Evolutionary conservation across 345 rosid species (phyloP).

Genomic region (Carallia pectinifolia): DNA sequence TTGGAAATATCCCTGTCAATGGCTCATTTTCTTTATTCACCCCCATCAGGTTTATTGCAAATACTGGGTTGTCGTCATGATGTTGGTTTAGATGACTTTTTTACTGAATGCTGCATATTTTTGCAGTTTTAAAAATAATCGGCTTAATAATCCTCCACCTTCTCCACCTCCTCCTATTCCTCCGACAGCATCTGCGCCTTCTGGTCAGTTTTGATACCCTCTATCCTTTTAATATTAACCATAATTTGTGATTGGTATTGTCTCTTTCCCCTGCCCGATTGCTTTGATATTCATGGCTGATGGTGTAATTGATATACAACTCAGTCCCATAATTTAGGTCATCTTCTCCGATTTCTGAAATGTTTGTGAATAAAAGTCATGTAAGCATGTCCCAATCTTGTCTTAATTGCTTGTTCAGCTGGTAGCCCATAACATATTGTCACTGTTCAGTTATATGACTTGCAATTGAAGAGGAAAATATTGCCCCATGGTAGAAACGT

Average conservation of each 20-base stretch:
- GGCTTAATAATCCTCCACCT: slow-evolving; percentile 16
- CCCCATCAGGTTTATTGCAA: slow-evolving; percentile 57
- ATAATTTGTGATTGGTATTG: slow-evolving; percentile 1
- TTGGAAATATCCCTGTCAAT: slow-evolving; percentile 63
- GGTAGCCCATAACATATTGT: too few species aligned
- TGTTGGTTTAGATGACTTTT: slow-evolving; percentile 13
- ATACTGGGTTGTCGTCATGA: slow-evolving; percentile 6
- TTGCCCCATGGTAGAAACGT: too few species aligned
- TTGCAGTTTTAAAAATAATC: slow-evolving; percentile 62
- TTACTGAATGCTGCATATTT: slow-evolving; percentile 28
- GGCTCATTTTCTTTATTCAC: slow-evolving; percentile 85
- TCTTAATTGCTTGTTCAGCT: too few species aligned
- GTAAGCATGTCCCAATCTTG: too few species aligned
- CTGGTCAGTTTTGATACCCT: slow-evolving; percentile 46
- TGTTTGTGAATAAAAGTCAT: too few species aligned
- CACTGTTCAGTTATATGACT: too few species aligned
- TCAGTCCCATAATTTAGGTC: too few species aligned
- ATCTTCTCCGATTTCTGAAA: too few species aligned
- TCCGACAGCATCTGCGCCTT: slow-evolving; percentile 30
- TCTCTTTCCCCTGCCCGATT: neutral
- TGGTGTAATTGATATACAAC: too few species aligned
- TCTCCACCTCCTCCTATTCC: slow-evolving; percentile 59
- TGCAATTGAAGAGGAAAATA: too few species aligned
- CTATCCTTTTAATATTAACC: neutral
- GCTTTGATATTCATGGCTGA: neutral